Evolutionary conservation across 352 stramenopile genomes (phyloP).

Genomic region (Globisporangium lucens): DNA sequence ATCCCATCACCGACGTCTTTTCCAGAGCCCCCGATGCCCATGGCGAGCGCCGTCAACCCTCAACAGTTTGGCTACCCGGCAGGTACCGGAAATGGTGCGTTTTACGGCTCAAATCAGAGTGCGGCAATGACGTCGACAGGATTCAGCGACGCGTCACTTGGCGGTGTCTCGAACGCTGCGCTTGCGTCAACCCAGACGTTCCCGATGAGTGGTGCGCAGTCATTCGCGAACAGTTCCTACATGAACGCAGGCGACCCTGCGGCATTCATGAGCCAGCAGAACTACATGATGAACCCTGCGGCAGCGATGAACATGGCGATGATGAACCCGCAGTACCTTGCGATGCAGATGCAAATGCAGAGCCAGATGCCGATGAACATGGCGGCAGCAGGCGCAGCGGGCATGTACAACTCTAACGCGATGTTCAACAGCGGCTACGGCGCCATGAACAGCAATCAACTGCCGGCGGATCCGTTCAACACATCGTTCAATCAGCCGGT

Average conservation of each 20-base stretch:
- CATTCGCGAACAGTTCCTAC: slow-evolving; percentile 41
- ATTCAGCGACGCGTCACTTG: slow-evolving; percentile 20
- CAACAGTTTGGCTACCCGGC: slow-evolving; percentile 13
- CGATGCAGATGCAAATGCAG: slow-evolving; percentile 51
- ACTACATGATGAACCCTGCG: slow-evolving; percentile 43
- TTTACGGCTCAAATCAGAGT: slow-evolving; percentile 15
- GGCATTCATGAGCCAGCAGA: slow-evolving; percentile 36
- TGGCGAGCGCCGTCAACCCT: slow-evolving; percentile 15
- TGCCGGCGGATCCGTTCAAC: slow-evolving; percentile 70
- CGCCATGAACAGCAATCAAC: slow-evolving; percentile 33
- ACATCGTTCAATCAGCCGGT: slow-evolving; percentile 38
- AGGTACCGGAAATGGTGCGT: not conserved
- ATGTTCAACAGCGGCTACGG: slow-evolving; percentile 30
- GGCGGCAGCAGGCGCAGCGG: slow-evolving; percentile 12
- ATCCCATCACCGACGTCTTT: slow-evolving; percentile 32
- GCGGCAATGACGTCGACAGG: slow-evolving; percentile 21
- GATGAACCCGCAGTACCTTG: slow-evolving; percentile 63
- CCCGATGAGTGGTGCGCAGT: slow-evolving; percentile 26
- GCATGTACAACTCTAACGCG: slow-evolving; percentile 39
- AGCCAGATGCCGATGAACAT: slow-evolving; percentile 50
- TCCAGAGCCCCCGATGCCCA: slow-evolving; percentile 41
- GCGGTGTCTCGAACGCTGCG: not conserved
- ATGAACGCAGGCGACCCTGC: slow-evolving; percentile 27
- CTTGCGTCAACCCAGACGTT: slow-evolving; percentile 27
- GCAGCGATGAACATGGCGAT: slow-evolving; percentile 30